Conservation (phyloP, 495 filamentous ascomycete species). For the Daldinia childiae region DNA sequence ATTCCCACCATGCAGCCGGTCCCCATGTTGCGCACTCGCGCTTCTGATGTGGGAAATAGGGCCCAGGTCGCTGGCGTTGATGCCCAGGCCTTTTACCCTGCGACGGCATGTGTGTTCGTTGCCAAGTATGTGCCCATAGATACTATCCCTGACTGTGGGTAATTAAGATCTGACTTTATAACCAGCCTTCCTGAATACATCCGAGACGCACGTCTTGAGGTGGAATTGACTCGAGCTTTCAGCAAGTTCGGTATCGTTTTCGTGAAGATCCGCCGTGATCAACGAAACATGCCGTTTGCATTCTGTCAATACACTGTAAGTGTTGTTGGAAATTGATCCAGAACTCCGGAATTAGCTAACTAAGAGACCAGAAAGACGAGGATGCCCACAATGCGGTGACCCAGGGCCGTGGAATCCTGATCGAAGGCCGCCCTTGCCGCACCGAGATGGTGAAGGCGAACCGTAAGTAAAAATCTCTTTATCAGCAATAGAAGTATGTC, state of each 20-base stretch:
- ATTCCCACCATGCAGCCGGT: slow-evolving; percentile 15
- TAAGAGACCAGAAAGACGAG: slow-evolving; percentile 42
- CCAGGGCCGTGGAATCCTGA: slow-evolving; percentile 56
- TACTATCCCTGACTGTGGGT: background rate
- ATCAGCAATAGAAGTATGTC: background rate
- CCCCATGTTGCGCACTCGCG: slow-evolving; percentile 7
- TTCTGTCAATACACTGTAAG: slow-evolving; percentile 70
- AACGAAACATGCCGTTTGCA: slow-evolving; percentile 67
- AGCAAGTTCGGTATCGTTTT: slow-evolving; percentile 62
- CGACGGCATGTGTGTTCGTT: slow-evolving; percentile 68
- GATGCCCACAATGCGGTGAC: slow-evolving; percentile 61
- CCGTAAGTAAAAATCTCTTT: slow-evolving; percentile 53
- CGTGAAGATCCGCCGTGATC: slow-evolving; percentile 70
- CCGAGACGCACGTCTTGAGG: slow-evolving; percentile 61
- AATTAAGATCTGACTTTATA: slow-evolving; percentile 6
- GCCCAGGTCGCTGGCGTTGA: slow-evolving; percentile 53
- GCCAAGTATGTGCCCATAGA: slow-evolving; percentile 64
- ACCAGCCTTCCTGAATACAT: slow-evolving; percentile 54
- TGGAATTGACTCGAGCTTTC: slow-evolving; percentile 63
- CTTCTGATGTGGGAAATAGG: slow-evolving; percentile 15
- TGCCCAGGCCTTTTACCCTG: slow-evolving; percentile 64
- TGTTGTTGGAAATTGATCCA: background rate
- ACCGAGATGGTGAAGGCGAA: slow-evolving; percentile 66
- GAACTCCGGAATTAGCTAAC: slow-evolving; percentile 25
- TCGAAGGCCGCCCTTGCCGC: slow-evolving; percentile 67